These are phyloP conservation scores for Neocucurbitaria cava DNA, from an alignment of 2,329 filamentous ascomycete species.

Conservation along the genomic window DNA sequence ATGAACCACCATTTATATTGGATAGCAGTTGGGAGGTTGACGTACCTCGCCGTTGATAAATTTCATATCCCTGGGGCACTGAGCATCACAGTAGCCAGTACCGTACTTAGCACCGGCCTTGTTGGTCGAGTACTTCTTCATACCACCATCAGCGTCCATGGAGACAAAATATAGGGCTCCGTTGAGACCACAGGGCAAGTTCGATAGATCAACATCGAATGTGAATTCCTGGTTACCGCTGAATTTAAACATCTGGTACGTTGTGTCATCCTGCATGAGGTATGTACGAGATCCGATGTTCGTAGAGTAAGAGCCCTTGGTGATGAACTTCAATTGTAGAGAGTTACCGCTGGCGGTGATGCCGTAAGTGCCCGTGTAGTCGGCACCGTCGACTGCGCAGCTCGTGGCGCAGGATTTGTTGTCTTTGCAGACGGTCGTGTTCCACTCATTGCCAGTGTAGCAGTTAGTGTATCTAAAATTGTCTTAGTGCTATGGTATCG, in stretches of 20 bases:
- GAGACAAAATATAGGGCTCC: constrained; percentile 59
- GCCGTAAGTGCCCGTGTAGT: constrained; percentile 50
- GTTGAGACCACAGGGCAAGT: constrained; percentile 73
- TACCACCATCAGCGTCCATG: constrained; percentile 69
- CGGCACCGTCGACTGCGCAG: constrained; percentile 50
- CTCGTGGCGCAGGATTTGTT: constrained; percentile 41
- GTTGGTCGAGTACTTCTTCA: constrained; percentile 54
- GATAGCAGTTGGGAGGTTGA: neutral
- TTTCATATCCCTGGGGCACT: constrained; percentile 55
- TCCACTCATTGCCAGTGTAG: constrained; percentile 53
- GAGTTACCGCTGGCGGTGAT: constrained; percentile 59
- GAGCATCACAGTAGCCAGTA: constrained; percentile 51
- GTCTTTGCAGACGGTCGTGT: constrained; percentile 46
- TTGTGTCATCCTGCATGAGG: constrained; percentile 43
- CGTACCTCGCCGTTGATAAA: constrained; percentile 55
- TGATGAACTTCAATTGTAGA: constrained; percentile 64
- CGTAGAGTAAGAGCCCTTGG: constrained; percentile 52
- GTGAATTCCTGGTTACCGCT: constrained; percentile 55
- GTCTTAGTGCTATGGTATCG: neutral
- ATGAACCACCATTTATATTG: neutral
- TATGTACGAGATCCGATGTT: constrained; percentile 50
- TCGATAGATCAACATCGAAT: constrained; percentile 58
- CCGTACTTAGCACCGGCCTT: constrained; percentile 60
- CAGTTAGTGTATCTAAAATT: constrained; percentile 43
- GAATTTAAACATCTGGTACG: constrained; percentile 48